Evolutionary conservation across 768 basidiomycete species (phyloP).

Genomic region (Tricholoma furcatifolium): DNA sequence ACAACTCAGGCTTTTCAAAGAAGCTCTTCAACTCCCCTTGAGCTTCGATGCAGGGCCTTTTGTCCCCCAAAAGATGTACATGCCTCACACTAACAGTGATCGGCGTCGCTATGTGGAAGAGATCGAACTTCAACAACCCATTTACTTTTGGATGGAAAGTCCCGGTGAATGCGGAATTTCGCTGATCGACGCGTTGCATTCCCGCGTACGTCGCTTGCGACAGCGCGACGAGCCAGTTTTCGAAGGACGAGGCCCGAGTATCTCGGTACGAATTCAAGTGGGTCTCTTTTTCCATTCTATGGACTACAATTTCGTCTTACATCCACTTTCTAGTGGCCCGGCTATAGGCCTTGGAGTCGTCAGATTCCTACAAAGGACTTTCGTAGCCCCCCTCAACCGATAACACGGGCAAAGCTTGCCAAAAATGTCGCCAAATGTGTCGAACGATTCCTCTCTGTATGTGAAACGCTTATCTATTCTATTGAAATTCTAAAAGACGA

Average conservation of each 20-base stretch:
- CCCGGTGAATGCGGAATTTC: constrained; percentile 61
- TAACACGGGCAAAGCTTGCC: constrained; percentile 73
- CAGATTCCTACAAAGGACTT: constrained; percentile 86
- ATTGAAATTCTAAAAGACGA: constrained; percentile 9
- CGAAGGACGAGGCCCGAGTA: constrained; percentile 70
- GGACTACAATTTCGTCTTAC: constrained; percentile 9
- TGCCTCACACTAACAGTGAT: constrained; percentile 76
- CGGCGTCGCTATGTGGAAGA: constrained; percentile 75
- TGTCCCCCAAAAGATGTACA: constrained; percentile 70
- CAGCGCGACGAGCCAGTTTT: constrained; percentile 69
- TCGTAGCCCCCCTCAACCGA: constrained; percentile 72
- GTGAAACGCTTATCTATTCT: constrained; percentile 17
- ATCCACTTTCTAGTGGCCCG: constrained; percentile 61
- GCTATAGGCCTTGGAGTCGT: constrained; percentile 73
- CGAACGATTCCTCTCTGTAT: constrained; percentile 61
- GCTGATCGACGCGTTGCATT: constrained; percentile 62
- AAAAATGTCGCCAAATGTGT: constrained; percentile 81
- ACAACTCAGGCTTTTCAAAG: constrained; percentile 43
- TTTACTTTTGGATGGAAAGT: constrained; percentile 56
- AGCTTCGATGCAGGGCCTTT: constrained; percentile 42
- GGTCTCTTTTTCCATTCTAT: constrained; percentile 19
- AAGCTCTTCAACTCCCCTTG: constrained; percentile 36
- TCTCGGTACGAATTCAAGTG: constrained; percentile 77
- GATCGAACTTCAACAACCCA: constrained; percentile 58
- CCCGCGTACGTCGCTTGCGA: constrained; percentile 51